Percentiles rank a stretch among this genome's conserved stretches.
Conservation (phyloP, 768 basidiomycete species). For the Pulveroboletus sp. region DNA sequence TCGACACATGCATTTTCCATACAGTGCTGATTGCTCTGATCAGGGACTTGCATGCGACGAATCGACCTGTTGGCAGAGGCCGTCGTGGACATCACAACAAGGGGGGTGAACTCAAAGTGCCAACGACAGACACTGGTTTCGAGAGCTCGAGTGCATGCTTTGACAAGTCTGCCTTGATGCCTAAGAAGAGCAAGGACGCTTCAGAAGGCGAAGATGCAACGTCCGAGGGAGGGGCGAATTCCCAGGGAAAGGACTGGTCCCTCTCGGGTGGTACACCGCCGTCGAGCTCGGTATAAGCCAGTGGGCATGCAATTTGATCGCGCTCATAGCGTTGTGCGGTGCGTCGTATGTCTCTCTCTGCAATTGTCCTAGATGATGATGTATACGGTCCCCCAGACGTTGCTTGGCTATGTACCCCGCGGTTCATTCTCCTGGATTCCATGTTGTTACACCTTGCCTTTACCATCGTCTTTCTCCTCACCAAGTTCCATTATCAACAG, state of each 20-base stretch:
- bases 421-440: conserved; percentile 96
- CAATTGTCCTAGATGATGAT: background rate
- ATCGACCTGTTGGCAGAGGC: conserved; percentile 34
- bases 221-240: conserved; percentile 29
- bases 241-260: conserved; percentile 61
- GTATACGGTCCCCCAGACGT: conserved; percentile 55
- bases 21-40: conserved; percentile 30
- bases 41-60: conserved; percentile 43
- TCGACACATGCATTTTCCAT: background rate
- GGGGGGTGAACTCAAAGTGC: conserved; percentile 48
- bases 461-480: conserved; percentile 89
- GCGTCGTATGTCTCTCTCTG: conserved; percentile 23
- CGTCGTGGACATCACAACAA: conserved; percentile 33
- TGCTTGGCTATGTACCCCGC: conserved; percentile 93
- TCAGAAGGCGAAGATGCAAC: conserved; percentile 30
- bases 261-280: conserved; percentile 94
- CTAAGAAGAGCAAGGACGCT: conserved; percentile 29
- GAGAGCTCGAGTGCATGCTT: conserved; percentile 72
- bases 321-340: conserved; percentile 93
- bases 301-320: conserved; percentile 87
- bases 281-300: conserved; percentile 89
- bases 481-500: conserved; percentile 97
- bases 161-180: conserved; percentile 60
- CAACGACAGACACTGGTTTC: conserved; percentile 80
- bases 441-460: conserved; percentile 99